Base-by-base conservation (phyloP, 345 rosid genomes). In the Bruguiera gymnorhiza region DNA sequence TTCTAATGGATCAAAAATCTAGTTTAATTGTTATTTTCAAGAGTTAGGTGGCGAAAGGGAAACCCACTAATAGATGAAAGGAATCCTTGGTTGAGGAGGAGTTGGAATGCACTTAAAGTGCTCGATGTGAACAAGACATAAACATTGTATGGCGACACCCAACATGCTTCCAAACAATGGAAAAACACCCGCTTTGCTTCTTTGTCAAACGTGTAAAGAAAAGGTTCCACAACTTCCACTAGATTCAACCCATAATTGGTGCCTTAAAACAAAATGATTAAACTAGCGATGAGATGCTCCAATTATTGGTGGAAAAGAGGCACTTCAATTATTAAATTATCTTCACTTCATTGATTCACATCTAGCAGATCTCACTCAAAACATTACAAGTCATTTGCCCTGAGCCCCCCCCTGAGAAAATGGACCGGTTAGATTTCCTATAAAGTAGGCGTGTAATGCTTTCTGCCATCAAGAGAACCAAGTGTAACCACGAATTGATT, bases 21-120 rank as follows among this genome's bases (percentile, higher is more conserved):
- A 53, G 43, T 75, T 75, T 78, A 77, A 76, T 74, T 71, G 81
- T 80, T 81, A 67, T 79, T 82, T 85, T 85, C 75, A 68, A 76
- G 85, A 77, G 87, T 88, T 92, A 83, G 98, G 95, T 88, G 86
- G 87, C 83, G 98, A 88, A 90, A 92, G 74, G 76, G 91, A 92
- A 79, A 80, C 85, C 91, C 94, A 83, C 96, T 82, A 80, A 15
- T 46, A 60, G 75, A 78, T 80, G 72, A 78, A 77, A 70, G 73
- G 81, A 65, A 78, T 77, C 83, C 77, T 67, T 81, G 89, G 87
- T 86, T 86, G 86, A 87, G 78, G 89, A 81, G 86, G 97, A 90
- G 98, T 90, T 88, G 95, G 98, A 87, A 80, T 86, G 97, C 98
- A 92, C 93, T 85, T 80, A 52, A 79, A 82, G 82, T 81, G 86